Conservation (phyloP, 2,329 filamentous ascomycete genomes). For the Aspergillus vadensis region DNA sequence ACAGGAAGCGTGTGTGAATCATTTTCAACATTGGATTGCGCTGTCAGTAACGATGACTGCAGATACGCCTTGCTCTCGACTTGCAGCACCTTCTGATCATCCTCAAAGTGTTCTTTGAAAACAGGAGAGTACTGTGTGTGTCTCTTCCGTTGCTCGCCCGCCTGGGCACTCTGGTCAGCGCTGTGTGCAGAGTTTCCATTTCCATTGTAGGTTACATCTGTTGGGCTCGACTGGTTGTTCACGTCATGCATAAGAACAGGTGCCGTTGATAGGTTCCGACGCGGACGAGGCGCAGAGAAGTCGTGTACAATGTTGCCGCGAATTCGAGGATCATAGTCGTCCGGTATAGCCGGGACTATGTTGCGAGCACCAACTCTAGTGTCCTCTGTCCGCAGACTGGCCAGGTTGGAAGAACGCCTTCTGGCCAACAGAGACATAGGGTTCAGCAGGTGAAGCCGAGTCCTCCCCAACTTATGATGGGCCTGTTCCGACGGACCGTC, state of each 20-base stretch:
- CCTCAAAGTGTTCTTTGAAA: conserved; percentile 64
- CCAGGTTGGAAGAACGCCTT: conserved; percentile 56
- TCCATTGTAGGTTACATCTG: conserved; percentile 19
- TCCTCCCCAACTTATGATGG: conserved; percentile 46
- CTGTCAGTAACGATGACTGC: conserved; percentile 42
- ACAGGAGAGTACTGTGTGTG: conserved; percentile 56
- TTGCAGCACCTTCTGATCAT: conserved; percentile 45
- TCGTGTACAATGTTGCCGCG: conserved; percentile 66
- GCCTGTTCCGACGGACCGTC: conserved; percentile 31
- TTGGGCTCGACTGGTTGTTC: conserved; percentile 9
- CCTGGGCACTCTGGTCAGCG: conserved; percentile 18
- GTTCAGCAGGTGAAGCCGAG: conserved; percentile 59
- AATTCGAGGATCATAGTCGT: conserved; percentile 65
- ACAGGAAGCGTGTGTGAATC: conserved; percentile 41
- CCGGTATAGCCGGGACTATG: conserved; percentile 55
- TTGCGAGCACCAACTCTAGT: conserved; percentile 53
- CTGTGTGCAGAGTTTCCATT: conserved; percentile 10
- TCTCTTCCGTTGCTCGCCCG: conserved; percentile 33
- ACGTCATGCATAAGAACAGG: conserved; percentile 21
- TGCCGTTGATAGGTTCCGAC: conserved; percentile 38
- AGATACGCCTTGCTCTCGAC: conserved; percentile 47
- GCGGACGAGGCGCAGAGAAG: conserved; percentile 61
- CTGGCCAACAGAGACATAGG: conserved; percentile 63
- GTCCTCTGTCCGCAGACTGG: conserved; percentile 53
- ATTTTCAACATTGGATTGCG: conserved; percentile 28